These are phyloP conservation scores for Starmerella stigmatis DNA, from an alignment of 805 yeast species.

Conservation along the genomic window DNA sequence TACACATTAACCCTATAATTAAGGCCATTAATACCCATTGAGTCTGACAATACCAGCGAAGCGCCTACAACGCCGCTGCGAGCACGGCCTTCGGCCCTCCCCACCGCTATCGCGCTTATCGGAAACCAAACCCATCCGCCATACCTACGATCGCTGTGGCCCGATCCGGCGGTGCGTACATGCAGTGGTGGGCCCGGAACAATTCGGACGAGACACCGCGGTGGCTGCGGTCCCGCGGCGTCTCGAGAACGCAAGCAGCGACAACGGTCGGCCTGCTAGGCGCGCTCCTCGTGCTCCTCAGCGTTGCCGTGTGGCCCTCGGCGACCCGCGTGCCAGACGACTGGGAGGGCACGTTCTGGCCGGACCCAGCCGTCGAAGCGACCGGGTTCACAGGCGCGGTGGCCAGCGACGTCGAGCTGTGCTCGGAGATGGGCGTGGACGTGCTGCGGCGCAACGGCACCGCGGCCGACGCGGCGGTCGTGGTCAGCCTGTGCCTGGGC, in stretches of 20 bases:
- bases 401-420: constrained; percentile 51
- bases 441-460: constrained; percentile 50
- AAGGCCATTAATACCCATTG: too few relatives aligned
- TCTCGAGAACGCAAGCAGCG: background rate
- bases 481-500: constrained; percentile 83
- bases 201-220: too few relatives aligned
- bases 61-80: too few relatives aligned
- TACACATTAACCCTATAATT: too few relatives aligned
- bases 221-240: background rate
- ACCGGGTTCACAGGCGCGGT: constrained; percentile 46
- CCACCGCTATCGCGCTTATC: too few relatives aligned
- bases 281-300: background rate
- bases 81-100: too few relatives aligned
- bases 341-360: constrained; percentile 23
- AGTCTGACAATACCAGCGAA: too few relatives aligned
- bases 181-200: too few relatives aligned
- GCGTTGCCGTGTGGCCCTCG: background rate
- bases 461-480: constrained; percentile 90
- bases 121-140: too few relatives aligned
- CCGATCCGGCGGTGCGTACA: too few relatives aligned
- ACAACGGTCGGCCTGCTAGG: background rate
- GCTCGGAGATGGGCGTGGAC: constrained; percentile 53
- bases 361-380: constrained; percentile 19
- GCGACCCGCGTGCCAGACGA: background rate
- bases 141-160: too few relatives aligned